Base-by-base conservation (phyloP, 768 basidiomycete genomes). In the Boletus reticuloceps region DNA sequence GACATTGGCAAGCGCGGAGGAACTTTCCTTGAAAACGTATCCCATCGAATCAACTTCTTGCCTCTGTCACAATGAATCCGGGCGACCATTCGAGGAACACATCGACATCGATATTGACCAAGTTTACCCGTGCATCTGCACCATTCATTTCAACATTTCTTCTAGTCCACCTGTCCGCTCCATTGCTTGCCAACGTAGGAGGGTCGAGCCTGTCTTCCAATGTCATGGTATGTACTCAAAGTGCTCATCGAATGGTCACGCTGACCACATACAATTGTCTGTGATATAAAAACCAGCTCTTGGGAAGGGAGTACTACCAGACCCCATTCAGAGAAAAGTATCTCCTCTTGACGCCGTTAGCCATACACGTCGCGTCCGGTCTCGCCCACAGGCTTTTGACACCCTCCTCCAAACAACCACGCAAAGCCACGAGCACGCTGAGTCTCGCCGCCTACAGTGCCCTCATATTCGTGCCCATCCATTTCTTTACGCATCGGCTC, bases 241-340 rank as follows among this genome's bases (percentile, higher is more conserved):
- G 38, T 14, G 11, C 45, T 17, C 36, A 13, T 13, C 36, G 14
- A 37, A 7, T 7, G 14, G 16, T 29, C 29, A 29, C 29, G 8
- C 29, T 9, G 29, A 29, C 9, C 27, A 27, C 29, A 29, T 8
- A 9, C 3, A 11, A 19, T 19, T 14, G 17, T 39, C 38, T 39
- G 17, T 27, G 14, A 42, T 19, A 27, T 10, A 11, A 7, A 22
- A n/a, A 9, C 9, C 19, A 94, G 90, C 75, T 94, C 42, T 75
- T 95, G 13, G 89, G 91, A 11, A 75, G 91, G 50, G 91, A 92
- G 71, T 92, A 91, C 71, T 94, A 95, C 69, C 90, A 94, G 66
- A 88, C 86, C 0, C 53, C 72, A 0, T 77, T 85, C 49, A 81
- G 82, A 20, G 91, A 94, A 69, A 81, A 77, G 39, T 81, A 82